phyloP scores from a whole-genome alignment of 2,329 filamentous ascomycete genomes.

The Ceratocystis lukuohia region DNA sequence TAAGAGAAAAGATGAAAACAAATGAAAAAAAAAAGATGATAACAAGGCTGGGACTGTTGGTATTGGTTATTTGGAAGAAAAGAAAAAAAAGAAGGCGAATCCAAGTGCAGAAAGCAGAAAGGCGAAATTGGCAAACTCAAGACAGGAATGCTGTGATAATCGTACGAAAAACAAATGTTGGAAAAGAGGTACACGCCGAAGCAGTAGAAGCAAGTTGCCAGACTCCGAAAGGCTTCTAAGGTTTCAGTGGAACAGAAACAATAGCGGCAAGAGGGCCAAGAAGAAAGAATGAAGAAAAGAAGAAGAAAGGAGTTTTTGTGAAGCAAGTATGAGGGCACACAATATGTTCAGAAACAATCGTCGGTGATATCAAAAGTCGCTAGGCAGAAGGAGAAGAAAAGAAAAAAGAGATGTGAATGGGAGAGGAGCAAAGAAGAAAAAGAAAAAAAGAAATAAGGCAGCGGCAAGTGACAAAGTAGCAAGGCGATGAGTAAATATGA shows the following conservation, averaged over 20 bases:
- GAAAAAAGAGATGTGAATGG: slow-evolving; percentile 18
- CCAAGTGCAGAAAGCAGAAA: slow-evolving; percentile 3
- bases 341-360: slow-evolving; percentile 19
- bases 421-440: slow-evolving; percentile 19
- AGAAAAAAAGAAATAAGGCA: slow-evolving; percentile 18
- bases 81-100: slow-evolving; percentile 5
- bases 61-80: slow-evolving; percentile 15
- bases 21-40: slow-evolving; percentile 12
- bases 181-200: slow-evolving; percentile 7
- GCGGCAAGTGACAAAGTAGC: slow-evolving; percentile 1
- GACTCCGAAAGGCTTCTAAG: slow-evolving; percentile 3
- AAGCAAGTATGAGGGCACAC: slow-evolving; percentile 22
- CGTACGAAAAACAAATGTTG: slow-evolving; percentile 14
- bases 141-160: slow-evolving; percentile 18
- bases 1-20: slow-evolving; percentile 16
- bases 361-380: slow-evolving; percentile 15
- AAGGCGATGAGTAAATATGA: background rate
- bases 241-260: slow-evolving; percentile 3
- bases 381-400: background rate
- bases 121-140: slow-evolving; percentile 1
- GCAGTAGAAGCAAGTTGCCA: slow-evolving; percentile 7
- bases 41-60: slow-evolving; percentile 19
- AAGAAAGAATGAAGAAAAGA: slow-evolving; percentile 23
- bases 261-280: slow-evolving; percentile 20
- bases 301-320: slow-evolving; percentile 22